Evolutionary conservation across 768 basidiomycete species (phyloP).

Genomic region (Auricularia sp.): DNA sequence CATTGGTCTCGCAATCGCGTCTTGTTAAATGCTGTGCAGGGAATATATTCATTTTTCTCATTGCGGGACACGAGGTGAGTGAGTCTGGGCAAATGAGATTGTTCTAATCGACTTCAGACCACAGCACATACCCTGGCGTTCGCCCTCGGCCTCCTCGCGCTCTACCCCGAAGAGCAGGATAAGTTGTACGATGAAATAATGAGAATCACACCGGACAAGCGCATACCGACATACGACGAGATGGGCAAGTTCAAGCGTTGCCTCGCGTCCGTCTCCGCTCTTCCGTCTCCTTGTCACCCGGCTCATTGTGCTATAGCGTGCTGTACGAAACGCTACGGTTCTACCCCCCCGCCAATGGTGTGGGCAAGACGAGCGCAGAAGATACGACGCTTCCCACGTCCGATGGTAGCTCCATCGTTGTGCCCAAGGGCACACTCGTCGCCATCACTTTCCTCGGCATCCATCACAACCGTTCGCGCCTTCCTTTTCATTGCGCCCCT

Average conservation of each 20-base stretch:
- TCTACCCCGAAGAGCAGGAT: conserved; percentile 39
- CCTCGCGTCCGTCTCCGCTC: background rate
- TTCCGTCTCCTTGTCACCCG: background rate
- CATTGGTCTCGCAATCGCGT: conserved; percentile 6
- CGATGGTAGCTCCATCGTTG: background rate
- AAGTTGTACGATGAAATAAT: conserved; percentile 35
- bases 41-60: conserved; percentile 29
- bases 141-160: conserved; percentile 34
- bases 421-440: background rate
- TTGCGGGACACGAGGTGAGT: conserved; percentile 38
- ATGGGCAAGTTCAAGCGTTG: conserved; percentile 12
- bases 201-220: conserved; percentile 24
- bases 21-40: background rate
- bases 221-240: conserved; percentile 21
- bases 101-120: conserved; percentile 26
- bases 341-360: conserved; percentile 26
- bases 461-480: conserved; percentile 7
- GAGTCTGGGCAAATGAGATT: background rate
- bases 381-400: conserved; percentile 15
- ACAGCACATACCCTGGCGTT: conserved; percentile 36
- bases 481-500: background rate
- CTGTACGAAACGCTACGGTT: conserved; percentile 41
- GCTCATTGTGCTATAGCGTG: conserved; percentile 21
- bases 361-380: conserved; percentile 18
- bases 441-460: background rate